Evolutionary conservation across 768 basidiomycete genomes (phyloP), one percentile per base, ranked within the genome.

Genomic region (Suillus decipiens): DNA sequence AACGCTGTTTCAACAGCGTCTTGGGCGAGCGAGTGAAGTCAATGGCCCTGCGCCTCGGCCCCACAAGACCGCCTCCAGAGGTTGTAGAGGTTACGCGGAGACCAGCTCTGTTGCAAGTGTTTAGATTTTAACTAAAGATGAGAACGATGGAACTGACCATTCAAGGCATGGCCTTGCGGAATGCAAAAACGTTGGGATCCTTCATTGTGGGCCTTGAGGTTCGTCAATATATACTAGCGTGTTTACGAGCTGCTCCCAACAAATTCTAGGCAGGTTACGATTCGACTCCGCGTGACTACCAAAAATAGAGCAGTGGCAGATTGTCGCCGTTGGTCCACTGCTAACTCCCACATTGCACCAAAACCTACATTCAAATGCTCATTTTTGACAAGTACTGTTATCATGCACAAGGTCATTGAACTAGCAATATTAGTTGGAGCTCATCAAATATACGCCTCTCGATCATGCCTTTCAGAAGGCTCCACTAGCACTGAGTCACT

Each of bases 41-140:
- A 5, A 89, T 83, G 31, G 76, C 72, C n/a, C 61, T 78, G 77
- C 7, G 79, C 67, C 55, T 75, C 68, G 57, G 74, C 60, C 72
- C 88, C 82, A 71, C 77, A 74, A 2, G 91, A 91, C 37, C 96
- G 90, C 64, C 83, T 81, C 87, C 89, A 93, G 54, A 97, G 82
- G 77, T 94, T 96, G 83, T 87, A 97, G 22, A 98, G 80, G 78
- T 98, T 98, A 68, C 86, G 85, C 0, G 89, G 86, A 12, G 86
- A 79, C 96, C 96, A 99, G 78, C 89, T 92, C 98, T 83, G 0
- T 91, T 87, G 51, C 22, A 48, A 67, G 33, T n/a, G 7, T 53
- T 12, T 34, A 34, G 56, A 47, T 36, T 37, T 47, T 10, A 43
- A 55, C 19, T 55, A 24, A 48, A 59, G 14, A 80, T n/a, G 17